Evolutionary conservation across 2,329 filamentous ascomycete genomes (phyloP), one percentile per base, ranked within the genome.

Genomic region (Phialocephala subalpina): DNA sequence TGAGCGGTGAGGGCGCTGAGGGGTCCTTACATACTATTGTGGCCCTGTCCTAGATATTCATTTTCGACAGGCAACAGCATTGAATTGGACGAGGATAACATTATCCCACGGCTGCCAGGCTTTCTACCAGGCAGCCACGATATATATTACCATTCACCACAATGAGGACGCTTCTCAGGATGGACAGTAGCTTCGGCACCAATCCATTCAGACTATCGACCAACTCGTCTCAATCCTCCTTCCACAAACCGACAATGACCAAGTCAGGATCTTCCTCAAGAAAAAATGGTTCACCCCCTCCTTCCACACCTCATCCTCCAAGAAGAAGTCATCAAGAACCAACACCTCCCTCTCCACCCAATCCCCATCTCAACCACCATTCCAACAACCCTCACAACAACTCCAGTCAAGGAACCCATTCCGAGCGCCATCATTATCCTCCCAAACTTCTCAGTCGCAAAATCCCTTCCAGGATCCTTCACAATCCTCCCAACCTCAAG

Each of bases 241-340:
- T 53, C 12, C 49, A 53, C 25, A 53, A 53, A 53, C 25, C 49
- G 7, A 33, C 49, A 27, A 53, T 53, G 49, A 53, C 49, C 49
- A 33, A 33, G 29, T 33, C 29, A 33, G 25, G 49, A 49, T 25
- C 45, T 6, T 42, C 40, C 18, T 42, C 40, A 5, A 29, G 25
- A 27, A 53, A 53, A 53, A 53, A n/a, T 53, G 49, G 49, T 53
- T 53, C 22, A 53, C 11, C 29, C 49, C 49, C 18, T 53, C 49
- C 14, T 18, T 53, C 25, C 22, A 14, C 14, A 53, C 27, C 5
- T 53, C 49, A 5, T 53, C 49, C 27, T 27, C 49, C 16, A 53
- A 53, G 49, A 53, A 53, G 49, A 53, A 53, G 38, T 14, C 38
- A 53, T 29, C 49, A 53, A 53, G 49, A 29, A 29, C 49, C 11